These are phyloP conservation scores for Epichloe baconii DNA, from an alignment of 2,329 filamentous ascomycete genomes.

Conservation along the genomic window DNA sequence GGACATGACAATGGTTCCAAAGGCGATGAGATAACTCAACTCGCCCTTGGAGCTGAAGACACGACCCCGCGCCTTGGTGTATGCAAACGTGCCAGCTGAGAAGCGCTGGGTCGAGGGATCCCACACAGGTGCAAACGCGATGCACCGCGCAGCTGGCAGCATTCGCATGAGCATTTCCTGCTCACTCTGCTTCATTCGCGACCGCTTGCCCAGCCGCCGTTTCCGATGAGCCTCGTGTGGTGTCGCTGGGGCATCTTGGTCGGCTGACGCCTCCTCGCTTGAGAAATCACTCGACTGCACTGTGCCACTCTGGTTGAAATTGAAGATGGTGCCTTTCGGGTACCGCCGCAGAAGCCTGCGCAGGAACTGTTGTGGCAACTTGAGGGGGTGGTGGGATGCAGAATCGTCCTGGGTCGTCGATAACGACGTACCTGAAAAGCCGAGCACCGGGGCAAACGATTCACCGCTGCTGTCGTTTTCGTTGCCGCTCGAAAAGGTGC, in stretches of 20 bases:
- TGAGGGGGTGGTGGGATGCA: slow-evolving; percentile 3
- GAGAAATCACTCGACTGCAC: slow-evolving; percentile 19
- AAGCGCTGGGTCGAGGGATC: slow-evolving; percentile 30
- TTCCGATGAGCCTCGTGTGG: not conserved
- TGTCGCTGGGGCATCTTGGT: not conserved
- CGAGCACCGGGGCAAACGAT: slow-evolving; percentile 16
- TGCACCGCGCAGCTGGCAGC: slow-evolving; percentile 30
- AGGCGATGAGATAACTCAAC: slow-evolving; percentile 36
- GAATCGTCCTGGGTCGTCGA: slow-evolving; percentile 21
- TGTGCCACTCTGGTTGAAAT: slow-evolving; percentile 26
- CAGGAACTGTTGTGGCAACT: slow-evolving; percentile 27
- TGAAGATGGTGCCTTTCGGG: slow-evolving; percentile 33
- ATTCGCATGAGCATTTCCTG: slow-evolving; percentile 17
- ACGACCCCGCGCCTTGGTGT: slow-evolving; percentile 30
- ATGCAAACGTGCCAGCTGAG: slow-evolving; percentile 36
- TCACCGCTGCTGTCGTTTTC: slow-evolving; percentile 2
- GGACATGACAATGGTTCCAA: slow-evolving; percentile 41
- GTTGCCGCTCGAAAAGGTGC: not conserved
- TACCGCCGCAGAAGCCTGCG: slow-evolving; percentile 28
- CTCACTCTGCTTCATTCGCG: slow-evolving; percentile 9
- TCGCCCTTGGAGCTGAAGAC: slow-evolving; percentile 33
- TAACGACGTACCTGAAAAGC: slow-evolving; percentile 19
- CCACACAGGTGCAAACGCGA: slow-evolving; percentile 36
- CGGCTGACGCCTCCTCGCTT: slow-evolving; percentile 9
- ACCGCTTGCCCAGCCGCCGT: not conserved